Base-by-base conservation (phyloP, 2,329 filamentous ascomycete genomes). In the Penicillium sp. region DNA sequence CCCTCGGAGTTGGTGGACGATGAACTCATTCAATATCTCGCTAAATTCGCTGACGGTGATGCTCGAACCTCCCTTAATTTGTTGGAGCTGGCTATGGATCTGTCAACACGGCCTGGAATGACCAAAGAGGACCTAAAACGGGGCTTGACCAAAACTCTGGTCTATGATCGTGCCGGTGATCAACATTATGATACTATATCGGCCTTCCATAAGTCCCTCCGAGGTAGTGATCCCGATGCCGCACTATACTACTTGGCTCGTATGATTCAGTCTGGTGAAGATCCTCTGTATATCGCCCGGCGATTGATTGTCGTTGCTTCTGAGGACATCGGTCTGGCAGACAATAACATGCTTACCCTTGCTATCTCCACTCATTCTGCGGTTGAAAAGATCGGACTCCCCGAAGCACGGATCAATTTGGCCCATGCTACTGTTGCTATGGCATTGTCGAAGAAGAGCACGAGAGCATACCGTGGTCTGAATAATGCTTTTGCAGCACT, bases 151-250 rank as follows among this genome's bases (percentile, higher is more conserved):
- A 90, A 90, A 64, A 97, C 91, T 0, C 76, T 97, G 1, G 89
- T 97, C 11, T 97, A 97, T 69, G 93, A 98, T 68, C 83, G 93
- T 44, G 87, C 87, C 0, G 91, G 93, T 42, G 93, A 98, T 69
- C 89, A 95, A 66, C 93, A 97, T 71, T 98, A 97, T 73, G 91
- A 98, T 65, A 93, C 87, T 43, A 97, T 98, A 61, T 95, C 88
- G 0, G 93, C 93, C 24, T 93, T 97, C 60, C 93, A 97, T 77
- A 98, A 98, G 63, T 89, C 89, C 2, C 84, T 97, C 9, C 86
- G 93, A 37, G 93, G 93, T 32, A 86, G 82, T 45, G 85, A 96
- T 61, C 69, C 91, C 0, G 87, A 97, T 66, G 93, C 91, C 0
- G 80, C 91, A 0, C 77, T 98, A 1, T 98, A 97, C 73, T 98